These are phyloP conservation scores for Diplogelasinospora grovesii DNA, from an alignment of 495 filamentous ascomycete species.

Conservation along the genomic window DNA sequence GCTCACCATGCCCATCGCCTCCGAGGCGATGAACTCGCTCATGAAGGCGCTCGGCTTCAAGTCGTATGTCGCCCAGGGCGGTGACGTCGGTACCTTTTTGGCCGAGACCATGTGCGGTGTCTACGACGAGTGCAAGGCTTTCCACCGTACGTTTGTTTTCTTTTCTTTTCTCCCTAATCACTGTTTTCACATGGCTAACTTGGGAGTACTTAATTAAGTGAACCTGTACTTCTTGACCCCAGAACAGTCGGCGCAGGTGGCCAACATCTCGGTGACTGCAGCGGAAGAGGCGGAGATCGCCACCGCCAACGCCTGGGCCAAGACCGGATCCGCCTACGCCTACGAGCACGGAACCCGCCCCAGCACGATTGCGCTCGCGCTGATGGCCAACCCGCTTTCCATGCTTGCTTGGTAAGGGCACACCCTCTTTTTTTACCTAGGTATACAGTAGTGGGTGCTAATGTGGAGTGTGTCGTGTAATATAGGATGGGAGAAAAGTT, in stretches of 20 bases:
- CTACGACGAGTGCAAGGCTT: slow-evolving; percentile 33
- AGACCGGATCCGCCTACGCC: slow-evolving; percentile 46
- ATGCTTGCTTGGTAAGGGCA: slow-evolving; percentile 55
- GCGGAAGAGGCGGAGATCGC: slow-evolving; percentile 10
- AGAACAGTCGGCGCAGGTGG: slow-evolving; percentile 8
- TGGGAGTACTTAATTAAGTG: slow-evolving; percentile 10
- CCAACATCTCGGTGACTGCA: slow-evolving; percentile 7
- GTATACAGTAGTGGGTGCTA: too few species aligned
- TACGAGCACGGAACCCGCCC: slow-evolving; percentile 54
- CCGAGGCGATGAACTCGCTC: slow-evolving; percentile 48
- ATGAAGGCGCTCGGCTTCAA: slow-evolving; percentile 55
- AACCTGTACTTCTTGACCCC: slow-evolving; percentile 21
- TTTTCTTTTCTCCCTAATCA: too few species aligned
- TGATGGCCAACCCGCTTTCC: slow-evolving; percentile 52
- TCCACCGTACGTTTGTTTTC: slow-evolving; percentile 26
- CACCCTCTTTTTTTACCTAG: background rate
- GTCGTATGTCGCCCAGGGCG: slow-evolving; percentile 59
- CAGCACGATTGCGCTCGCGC: slow-evolving; percentile 51
- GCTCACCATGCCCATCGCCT: slow-evolving; percentile 34
- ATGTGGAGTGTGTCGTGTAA: too few species aligned
- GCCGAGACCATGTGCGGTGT: slow-evolving; percentile 33
- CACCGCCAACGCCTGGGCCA: slow-evolving; percentile 7
- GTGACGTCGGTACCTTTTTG: slow-evolving; percentile 56
- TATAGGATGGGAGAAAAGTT: slow-evolving; percentile 58
- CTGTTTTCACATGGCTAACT: too few species aligned